Percentiles rank a stretch among this genome's conserved stretches.
Conservation (phyloP, 2,329 filamentous ascomycete species). For the Epicoccum sorghinum region DNA sequence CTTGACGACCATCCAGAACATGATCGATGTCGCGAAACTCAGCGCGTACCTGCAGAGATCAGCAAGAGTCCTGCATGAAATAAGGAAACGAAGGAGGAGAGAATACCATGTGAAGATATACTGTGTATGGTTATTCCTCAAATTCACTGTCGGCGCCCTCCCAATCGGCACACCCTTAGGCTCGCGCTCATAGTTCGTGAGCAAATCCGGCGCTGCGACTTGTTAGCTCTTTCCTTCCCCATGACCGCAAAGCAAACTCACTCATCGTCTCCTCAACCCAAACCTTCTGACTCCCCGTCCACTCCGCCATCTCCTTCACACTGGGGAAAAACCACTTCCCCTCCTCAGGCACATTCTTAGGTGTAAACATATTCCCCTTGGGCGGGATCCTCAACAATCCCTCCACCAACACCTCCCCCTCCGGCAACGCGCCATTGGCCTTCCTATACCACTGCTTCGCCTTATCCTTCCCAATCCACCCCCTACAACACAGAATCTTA, state of each 20-base stretch:
- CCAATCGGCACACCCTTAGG: conserved; percentile 88
- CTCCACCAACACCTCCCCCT: conserved; percentile 76
- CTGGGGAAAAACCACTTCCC: conserved; percentile 95
- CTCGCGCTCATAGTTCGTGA: conserved; percentile 76
- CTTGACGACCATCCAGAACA: conserved; percentile 94
- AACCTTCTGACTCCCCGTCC: conserved; percentile 82
- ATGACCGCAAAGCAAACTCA: conserved; percentile 48
- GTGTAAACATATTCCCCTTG: conserved; percentile 98
- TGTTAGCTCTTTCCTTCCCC: conserved; percentile 35
- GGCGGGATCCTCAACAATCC: conserved; percentile 86
- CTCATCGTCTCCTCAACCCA: conserved; percentile 97
- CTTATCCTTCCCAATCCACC: conserved; percentile 86
- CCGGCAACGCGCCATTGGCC: conserved; percentile 65
- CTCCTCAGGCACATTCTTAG: conserved; percentile 81
- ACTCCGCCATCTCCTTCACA: conserved; percentile 84
- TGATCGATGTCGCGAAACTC: conserved; percentile 82
- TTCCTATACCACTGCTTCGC: conserved; percentile 66
- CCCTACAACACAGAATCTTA: conserved; percentile 85
- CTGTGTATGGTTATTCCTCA: conserved; percentile 95
- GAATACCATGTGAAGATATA: conserved; percentile 97
- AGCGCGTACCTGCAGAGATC: conserved; percentile 75
- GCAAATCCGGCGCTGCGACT: conserved; percentile 72
- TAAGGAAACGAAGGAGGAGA: conserved; percentile 33
- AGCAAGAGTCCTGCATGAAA: conserved; percentile 9
- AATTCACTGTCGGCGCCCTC: conserved; percentile 83